phyloP scores from a whole-genome alignment of 345 rosid species.

The Acer yangbiense region DNA sequence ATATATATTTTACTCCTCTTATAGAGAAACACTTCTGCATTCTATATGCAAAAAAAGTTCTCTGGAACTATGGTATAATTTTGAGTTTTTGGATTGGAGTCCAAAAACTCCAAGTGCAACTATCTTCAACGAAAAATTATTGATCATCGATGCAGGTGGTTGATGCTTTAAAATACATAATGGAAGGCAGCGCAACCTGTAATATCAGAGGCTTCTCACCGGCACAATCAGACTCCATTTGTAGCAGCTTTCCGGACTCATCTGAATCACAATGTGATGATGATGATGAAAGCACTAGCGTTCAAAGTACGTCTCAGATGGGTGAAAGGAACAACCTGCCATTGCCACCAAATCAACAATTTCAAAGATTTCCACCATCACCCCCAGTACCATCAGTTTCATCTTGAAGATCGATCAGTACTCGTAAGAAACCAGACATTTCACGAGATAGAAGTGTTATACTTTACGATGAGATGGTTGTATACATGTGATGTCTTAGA shows the following conservation, averaged over 20 bases:
- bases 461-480: slow-evolving; percentile 8
- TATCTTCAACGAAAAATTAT: background rate
- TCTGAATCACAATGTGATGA: slow-evolving; percentile 23
- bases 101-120: too few species aligned
- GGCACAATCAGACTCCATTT: slow-evolving; percentile 35
- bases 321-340: slow-evolving; percentile 20
- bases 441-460: background rate
- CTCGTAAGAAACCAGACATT: background rate
- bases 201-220: slow-evolving; percentile 41
- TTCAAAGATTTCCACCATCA: background rate
- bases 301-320: slow-evolving; percentile 16
- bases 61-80: too few species aligned
- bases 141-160: slow-evolving; percentile 46
- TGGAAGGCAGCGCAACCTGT: slow-evolving; percentile 29
- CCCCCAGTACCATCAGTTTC: slow-evolving; percentile 1
- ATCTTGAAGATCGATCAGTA: background rate
- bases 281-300: slow-evolving; percentile 23
- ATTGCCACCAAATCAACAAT: slow-evolving; percentile 24
- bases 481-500: background rate
- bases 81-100: background rate
- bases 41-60: too few species aligned
- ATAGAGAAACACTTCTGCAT: background rate
- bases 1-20: background rate
- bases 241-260: slow-evolving; percentile 32
- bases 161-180: slow-evolving; percentile 38